Evolutionary conservation across 345 rosid genomes (phyloP).

Genomic region (Eutrema japonicum): DNA sequence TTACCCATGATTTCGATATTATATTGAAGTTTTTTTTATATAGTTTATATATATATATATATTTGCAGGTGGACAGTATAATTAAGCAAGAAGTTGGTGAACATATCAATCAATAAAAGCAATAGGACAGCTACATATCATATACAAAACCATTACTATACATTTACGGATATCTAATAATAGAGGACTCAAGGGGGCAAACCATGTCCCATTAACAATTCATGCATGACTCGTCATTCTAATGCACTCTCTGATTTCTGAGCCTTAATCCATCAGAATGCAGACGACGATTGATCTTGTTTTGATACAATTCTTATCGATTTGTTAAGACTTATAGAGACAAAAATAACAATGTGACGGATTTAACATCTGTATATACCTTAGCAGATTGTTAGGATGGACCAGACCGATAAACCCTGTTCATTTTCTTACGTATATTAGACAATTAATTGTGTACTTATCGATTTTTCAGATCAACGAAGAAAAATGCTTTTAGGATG

Average conservation of each 20-base stretch:
- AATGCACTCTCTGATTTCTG: conserved; percentile 16
- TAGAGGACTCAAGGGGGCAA: conserved; percentile 17
- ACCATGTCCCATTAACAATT: conserved; percentile 35
- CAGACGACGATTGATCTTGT: conserved; percentile 5
- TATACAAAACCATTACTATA: conserved; percentile 15
- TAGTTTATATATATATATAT: no score
- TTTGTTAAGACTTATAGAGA: neutral
- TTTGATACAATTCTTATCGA: neutral
- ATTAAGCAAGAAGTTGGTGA: conserved; percentile 28
- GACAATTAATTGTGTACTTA: no score
- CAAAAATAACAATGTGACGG: no score
- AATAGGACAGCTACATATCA: conserved; percentile 36
- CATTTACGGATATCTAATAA: conserved; percentile 18
- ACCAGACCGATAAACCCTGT: no score
- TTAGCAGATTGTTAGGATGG: no score
- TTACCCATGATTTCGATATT: no score
- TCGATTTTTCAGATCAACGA: no score
- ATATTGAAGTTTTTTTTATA: no score
- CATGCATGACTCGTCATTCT: conserved; percentile 43
- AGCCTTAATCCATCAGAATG: conserved; percentile 1
- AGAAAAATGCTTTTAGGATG: no score
- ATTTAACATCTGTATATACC: no score
- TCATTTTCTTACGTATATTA: no score
- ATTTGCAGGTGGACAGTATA: neutral
- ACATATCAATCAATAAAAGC: conserved; percentile 37